Base-by-base conservation (phyloP, 225 moss, liverwort and hornwort genomes). In the Lunularia cruciata region DNA sequence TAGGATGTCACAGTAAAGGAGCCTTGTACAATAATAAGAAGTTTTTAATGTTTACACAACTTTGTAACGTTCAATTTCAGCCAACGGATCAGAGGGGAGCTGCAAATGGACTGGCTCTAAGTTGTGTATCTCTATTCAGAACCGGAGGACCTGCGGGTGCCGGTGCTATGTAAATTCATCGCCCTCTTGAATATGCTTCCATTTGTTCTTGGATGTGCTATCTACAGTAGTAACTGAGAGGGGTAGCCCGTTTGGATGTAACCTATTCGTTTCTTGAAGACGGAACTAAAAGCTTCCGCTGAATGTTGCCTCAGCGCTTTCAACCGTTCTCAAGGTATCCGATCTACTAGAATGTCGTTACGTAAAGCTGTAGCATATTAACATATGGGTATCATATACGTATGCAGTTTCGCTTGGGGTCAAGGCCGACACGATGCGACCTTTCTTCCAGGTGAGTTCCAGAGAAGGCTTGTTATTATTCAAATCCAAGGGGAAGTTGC, bases 21-120 rank as follows among this genome's bases (percentile, higher is more conserved):
- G 61, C 25, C 3, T 38, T 60, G 45, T 2, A 43, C 43, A 10
- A 16, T 43, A 16, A 43, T 10, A 43, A 2, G 16, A 43, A 10
- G 5, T 43, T 6, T 43, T 16, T 43, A 16, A 43, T n/a, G 43
- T 10, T 43, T 16, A 43, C 43, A 16, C 43, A 10, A 16, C 16
- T 43, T 43, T 43, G 11, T 43, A 10, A 10, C 5, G 11, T 43
- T 19, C 9, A 42, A 60, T 27, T 40, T 42, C 85, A 95, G 92
- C 56, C 76, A 58, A 72, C 74, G 57, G 72, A 75, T 25, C 78
- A 83, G 70, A 84, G 89, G 56, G 96, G 87, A 79, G 86, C 83
- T 72, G 90, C 92, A 61, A 96, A 96, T 69, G 96, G 96, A 35
- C 69, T 96, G 62, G 66, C 85, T 18, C 79, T 90, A 73, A 89